Base-by-base conservation (phyloP, 2,329 filamentous ascomycete genomes). In the Trichophyton schoenleinii region DNA sequence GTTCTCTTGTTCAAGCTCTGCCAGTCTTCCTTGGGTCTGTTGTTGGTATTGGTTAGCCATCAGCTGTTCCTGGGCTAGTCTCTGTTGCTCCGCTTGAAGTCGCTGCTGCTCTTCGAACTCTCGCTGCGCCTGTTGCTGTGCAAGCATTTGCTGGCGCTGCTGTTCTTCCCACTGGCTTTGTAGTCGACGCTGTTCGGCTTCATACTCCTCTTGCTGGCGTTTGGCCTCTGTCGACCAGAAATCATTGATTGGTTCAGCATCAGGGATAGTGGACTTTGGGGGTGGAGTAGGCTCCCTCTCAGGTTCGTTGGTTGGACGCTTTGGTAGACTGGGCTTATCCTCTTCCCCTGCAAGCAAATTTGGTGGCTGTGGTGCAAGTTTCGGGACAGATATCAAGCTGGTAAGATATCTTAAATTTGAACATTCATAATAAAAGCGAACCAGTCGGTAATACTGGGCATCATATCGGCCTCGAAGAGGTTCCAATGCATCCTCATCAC, bases 381-480 rank as follows among this genome's bases (percentile, higher is more conserved):
- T 97, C 0, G 94, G 94, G 5, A 99, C 90, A 1, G 90, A 95
- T 70, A 99, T 97, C 59, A 99, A 80, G 69, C 91, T 96, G 13
- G 94, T 99, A 57, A 99, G 82, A 72, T 99, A 99, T 67, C 94
- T 87, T 61, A 99, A 81, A 73, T 97, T 99, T 9, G 94, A 96
- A 76, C 94, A 99, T 76, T 99, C 94, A 75, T 97, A 97, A 77
- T 99, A 99, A 77, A 97, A 99, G 71, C 95, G 94, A 71, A 96
- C 88, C 15, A 99, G 83, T 18, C 94, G 88, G 78, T 97, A 92
- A 74, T 99, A 94, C 71, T 97, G 94, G 13, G 94, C 91, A 73
- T 96, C 88, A 73, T 97, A 99, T 69, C 92, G 83, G 64, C 87
- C 84, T 62, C 92, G 87, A 5, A 99, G 83, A 0, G 92, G 94